Conservation (phyloP, 2,329 filamentous ascomycete species). For the Aspergillus fijiensis region DNA sequence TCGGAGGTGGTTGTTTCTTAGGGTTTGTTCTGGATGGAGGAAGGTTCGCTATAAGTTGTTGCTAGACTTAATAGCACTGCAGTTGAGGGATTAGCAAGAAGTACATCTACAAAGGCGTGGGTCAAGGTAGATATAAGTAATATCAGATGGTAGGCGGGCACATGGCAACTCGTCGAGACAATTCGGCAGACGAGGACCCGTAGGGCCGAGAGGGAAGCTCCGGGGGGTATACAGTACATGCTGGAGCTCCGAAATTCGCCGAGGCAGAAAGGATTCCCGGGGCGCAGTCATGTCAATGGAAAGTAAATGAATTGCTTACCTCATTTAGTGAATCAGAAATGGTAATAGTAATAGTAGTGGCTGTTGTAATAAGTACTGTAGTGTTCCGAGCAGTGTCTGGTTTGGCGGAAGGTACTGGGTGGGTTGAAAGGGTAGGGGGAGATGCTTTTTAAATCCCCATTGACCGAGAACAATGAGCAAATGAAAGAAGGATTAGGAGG, state of each 20-base stretch:
- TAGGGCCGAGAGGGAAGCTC: not conserved
- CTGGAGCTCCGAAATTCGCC: not conserved
- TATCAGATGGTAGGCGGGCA: not conserved
- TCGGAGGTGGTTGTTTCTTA: not conserved
- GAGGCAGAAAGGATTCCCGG: not conserved
- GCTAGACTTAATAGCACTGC: not conserved
- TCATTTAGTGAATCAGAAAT: not conserved
- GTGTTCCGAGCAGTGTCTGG: no score
- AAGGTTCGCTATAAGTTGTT: not conserved
- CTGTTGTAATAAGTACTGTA: not conserved
- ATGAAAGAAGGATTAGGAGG: no score
- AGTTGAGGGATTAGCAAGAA: not conserved
- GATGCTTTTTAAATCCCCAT: not conserved
- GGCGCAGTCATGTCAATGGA: not conserved
- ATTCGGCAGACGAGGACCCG: not conserved
- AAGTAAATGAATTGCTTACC: not conserved
- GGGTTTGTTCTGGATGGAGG: no score
- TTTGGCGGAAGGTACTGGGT: not conserved
- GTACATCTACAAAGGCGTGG: not conserved
- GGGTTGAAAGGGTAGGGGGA: constrained; percentile 1
- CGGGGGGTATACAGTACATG: not conserved
- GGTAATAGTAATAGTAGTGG: not conserved
- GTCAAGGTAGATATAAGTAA: not conserved
- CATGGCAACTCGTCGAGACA: not conserved
- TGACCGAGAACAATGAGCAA: not conserved